Base-by-base conservation (phyloP, 768 basidiomycete genomes). In the Xerocomus potaroensis region DNA sequence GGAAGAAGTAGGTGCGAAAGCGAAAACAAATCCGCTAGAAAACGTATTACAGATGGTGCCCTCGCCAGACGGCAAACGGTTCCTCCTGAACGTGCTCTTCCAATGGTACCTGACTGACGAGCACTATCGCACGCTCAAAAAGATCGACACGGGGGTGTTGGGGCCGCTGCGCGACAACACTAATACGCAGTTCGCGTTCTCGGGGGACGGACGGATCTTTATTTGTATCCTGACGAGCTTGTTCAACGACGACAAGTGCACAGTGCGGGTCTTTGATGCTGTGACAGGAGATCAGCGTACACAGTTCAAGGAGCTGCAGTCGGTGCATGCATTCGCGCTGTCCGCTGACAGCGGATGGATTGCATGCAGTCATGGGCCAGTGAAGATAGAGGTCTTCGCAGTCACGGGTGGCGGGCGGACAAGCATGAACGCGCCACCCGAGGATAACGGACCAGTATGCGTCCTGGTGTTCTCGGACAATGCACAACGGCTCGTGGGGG, bases 381-480 rank as follows among this genome's bases (percentile, higher is more conserved):
- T 37, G 12, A 26, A 26, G 18, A 26, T 50, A 26, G 52, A 50
- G 4, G 19, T 54, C 5, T 44, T 54, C 2, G 19, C 5, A 5
- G 33, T 50, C 3, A 45, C 24, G 5, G 29, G 18, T 23, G 16
- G 7, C 2, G 18, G 31, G 2, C 39, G 46, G 8, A 45, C 8
- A 30, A 43, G 8, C 11, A n/a, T 58, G 4, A 4, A 3, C 3
- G 38, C 15, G 1, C 11, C 44, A 6, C n/a, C n/a, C n/a, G n/a
- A n/a, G n/a, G 40, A 22, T 11, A 12, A 31, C 7, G 37, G 7
- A 10, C 34, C 33, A 1, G 22, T 47, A 16, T 33, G 26, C 0
- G 48, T 44, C 0, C 26, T 64, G 30, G 12, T 34, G 10, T 64
- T 63, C 40, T 60, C 61, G 9, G 40, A 36, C 8, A 46, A 56